Conservation (phyloP, 441 rosid species). For the Pelargonium citronellum region DNA sequence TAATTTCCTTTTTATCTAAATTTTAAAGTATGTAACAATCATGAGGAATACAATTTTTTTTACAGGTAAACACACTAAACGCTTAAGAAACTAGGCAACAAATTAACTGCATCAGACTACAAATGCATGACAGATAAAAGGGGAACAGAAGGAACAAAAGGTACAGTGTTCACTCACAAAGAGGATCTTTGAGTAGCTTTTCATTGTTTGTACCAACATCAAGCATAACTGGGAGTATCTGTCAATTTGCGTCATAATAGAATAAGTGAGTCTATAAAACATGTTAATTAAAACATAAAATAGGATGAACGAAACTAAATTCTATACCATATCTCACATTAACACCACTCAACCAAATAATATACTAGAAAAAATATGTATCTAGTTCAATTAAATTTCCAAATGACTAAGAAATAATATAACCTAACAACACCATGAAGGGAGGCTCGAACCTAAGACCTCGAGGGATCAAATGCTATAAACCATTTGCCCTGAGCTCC, state of each 20-base stretch:
- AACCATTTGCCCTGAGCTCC: no score
- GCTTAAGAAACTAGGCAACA: constrained; percentile 3
- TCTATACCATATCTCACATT: no score
- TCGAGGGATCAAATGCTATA: no score
- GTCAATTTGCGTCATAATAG: constrained; percentile 17
- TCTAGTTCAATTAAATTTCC: no score
- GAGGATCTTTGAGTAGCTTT: constrained; percentile 75
- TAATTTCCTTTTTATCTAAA: no score
- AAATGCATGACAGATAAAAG: neutral
- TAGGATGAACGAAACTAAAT: neutral
- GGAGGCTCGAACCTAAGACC: no score
- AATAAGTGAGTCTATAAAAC: neutral
- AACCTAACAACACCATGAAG: no score
- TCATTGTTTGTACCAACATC: constrained; percentile 95
- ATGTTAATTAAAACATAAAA: constrained; percentile 8
- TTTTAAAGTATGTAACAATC: neutral
- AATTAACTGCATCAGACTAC: neutral
- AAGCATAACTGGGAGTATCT: constrained; percentile 92
- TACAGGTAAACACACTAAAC: neutral
- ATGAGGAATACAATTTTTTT: neutral
- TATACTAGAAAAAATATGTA: no score
- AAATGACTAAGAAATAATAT: no score
- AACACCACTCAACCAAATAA: no score
- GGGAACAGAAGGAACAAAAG: neutral
- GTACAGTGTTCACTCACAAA: constrained; percentile 54